Evolutionary conservation across 2,329 filamentous ascomycete species (phyloP), one percentile per base, ranked within the genome.

Genomic region (Xylariomycetidae sp.): DNA sequence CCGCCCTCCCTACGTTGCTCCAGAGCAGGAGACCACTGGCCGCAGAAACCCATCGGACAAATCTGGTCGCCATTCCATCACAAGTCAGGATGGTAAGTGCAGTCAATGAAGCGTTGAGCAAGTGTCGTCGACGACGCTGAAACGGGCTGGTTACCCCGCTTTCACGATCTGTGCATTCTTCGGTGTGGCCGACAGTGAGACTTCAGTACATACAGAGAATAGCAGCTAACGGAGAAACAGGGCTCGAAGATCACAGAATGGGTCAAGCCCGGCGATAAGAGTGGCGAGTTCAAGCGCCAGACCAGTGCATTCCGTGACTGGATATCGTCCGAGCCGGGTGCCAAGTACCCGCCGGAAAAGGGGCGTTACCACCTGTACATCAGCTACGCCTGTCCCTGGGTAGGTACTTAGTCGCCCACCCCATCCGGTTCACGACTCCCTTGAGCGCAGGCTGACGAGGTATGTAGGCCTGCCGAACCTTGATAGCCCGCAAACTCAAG

Each of bases 341-440:
- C 85, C 5, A 64, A 80, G 58, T 95, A 88, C 49, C 84, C 87
- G 5, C 75, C 87, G 1, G 90, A 96, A 64, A 86, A 85, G 63
- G 86, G 75, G 33, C 75, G 92, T 35, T 98, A 98, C 59, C 92
- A 98, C 63, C 77, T 98, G 49, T 98, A 90, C 57, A 82, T 95
- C 47, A 90, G 83, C 52, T 95, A 94, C 61, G 89, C 89, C 6
- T 95, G 89, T 61, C 89, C 89, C 4, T 95, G 89, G 89, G 81
- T 69, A 48, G 33, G 62, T 51, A 18, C 29, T 26, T n/a, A n/a
- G n/a, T n/a, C n/a, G n/a, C n/a, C n/a, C n/a, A n/a, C n/a, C n/a
- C n/a, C n/a, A n/a, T n/a, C n/a, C n/a, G n/a, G n/a, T n/a, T n/a
- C n/a, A n/a, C n/a, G n/a, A n/a, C n/a, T n/a, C n/a, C n/a, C n/a